Conservation (phyloP, 805 yeast species). For the Nakazawaea peltata region DNA sequence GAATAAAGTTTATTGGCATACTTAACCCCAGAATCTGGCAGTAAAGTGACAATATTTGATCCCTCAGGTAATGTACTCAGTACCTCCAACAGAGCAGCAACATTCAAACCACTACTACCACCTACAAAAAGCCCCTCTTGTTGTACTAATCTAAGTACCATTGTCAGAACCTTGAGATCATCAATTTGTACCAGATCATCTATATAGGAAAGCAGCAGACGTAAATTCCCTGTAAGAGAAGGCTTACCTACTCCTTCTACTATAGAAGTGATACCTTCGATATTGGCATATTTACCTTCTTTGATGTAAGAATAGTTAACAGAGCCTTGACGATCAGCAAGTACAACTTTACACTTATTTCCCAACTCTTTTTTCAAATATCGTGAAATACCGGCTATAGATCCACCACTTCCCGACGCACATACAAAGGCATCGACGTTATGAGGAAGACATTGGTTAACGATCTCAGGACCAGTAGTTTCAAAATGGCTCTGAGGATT, state of each 20-base stretch:
- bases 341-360: slow-evolving; percentile 14
- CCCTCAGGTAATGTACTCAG: slow-evolving; percentile 33
- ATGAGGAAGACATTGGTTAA: slow-evolving; percentile 49
- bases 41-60: slow-evolving; percentile 35
- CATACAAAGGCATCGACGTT: slow-evolving; percentile 60
- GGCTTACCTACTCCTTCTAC: slow-evolving; percentile 46
- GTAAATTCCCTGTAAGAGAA: slow-evolving; percentile 33
- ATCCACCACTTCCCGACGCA: slow-evolving; percentile 90
- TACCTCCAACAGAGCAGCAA: slow-evolving; percentile 33
- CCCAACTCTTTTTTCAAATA: slow-evolving; percentile 42
- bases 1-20: slow-evolving; percentile 32
- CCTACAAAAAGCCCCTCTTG: slow-evolving; percentile 39
- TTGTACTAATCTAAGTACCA: slow-evolving; percentile 33
- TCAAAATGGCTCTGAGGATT: slow-evolving; percentile 72
- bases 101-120: slow-evolving; percentile 38
- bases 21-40: slow-evolving; percentile 38
- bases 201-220: slow-evolving; percentile 26
- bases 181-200: slow-evolving; percentile 33
- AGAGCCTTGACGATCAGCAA: slow-evolving; percentile 41
- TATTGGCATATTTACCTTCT: slow-evolving; percentile 29
- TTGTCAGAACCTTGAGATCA: slow-evolving; percentile 32
- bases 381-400: slow-evolving; percentile 75
- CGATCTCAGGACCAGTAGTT: slow-evolving; percentile 85
- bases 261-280: slow-evolving; percentile 29
- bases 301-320: slow-evolving; percentile 33